Evolutionary conservation across 345 rosid genomes (phyloP).

Genomic region (thale cress (Arabidopsis thaliana)): DNA sequence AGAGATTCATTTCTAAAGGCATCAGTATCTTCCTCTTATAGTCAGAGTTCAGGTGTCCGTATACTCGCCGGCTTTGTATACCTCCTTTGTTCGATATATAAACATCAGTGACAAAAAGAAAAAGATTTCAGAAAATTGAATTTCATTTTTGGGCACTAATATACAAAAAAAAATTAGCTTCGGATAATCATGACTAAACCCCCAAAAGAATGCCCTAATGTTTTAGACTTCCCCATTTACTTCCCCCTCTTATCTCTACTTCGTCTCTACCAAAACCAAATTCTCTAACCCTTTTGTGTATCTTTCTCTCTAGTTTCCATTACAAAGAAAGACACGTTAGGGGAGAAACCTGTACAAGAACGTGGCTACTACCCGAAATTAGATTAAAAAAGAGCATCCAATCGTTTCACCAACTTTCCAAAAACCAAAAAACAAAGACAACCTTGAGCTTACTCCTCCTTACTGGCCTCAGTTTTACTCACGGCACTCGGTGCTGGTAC

Average conservation of each 20-base stretch:
- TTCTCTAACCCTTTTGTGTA: constrained; percentile 3
- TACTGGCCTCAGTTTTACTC: constrained; percentile 38
- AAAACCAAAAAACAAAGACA: constrained; percentile 14
- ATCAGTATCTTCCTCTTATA: no score
- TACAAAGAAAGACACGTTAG: constrained; percentile 22
- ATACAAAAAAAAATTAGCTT: constrained; percentile 26
- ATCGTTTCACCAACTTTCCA: background rate
- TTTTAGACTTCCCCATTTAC: constrained; percentile 12
- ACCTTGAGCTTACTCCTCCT: constrained; percentile 33
- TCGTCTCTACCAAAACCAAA: constrained; percentile 38
- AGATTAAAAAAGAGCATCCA: constrained; percentile 14
- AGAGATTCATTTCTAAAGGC: background rate
- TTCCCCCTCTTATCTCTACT: background rate
- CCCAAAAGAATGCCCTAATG: constrained; percentile 24
- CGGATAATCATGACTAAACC: background rate
- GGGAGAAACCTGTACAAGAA: constrained; percentile 32
- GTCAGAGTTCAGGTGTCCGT: no score
- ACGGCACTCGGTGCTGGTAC: constrained; percentile 54
- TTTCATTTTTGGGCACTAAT: background rate
- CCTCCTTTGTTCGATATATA: no score
- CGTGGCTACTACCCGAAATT: constrained; percentile 20
- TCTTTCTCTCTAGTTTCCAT: background rate
- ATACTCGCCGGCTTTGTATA: no score
- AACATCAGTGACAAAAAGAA: no score
- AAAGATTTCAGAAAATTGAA: no score